phyloP scores from a whole-genome alignment of 768 basidiomycete genomes.

The Cyathus striatus region DNA sequence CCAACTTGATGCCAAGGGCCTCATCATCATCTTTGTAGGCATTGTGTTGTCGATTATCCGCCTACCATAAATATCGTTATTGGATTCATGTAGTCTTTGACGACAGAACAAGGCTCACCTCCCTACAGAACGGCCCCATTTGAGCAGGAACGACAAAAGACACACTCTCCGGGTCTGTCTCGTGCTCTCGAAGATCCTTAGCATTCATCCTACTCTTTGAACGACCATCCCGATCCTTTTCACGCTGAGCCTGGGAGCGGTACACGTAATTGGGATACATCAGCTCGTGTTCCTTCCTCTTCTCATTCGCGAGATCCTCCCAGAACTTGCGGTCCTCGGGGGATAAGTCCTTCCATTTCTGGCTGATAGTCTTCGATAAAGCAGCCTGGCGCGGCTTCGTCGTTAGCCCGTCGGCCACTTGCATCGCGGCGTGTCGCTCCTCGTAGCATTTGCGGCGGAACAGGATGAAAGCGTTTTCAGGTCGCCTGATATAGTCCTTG shows the following conservation, averaged over 20 bases:
- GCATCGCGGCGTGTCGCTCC: constrained; percentile 54
- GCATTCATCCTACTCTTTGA: too few relatives aligned
- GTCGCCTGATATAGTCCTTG: constrained; percentile 76
- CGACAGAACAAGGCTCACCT: too few relatives aligned
- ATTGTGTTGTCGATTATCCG: too few relatives aligned
- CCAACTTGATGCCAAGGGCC: too few relatives aligned
- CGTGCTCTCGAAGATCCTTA: background rate
- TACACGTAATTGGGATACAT: constrained; percentile 26
- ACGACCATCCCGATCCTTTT: background rate
- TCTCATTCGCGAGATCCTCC: constrained; percentile 74
- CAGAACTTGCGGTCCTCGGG: constrained; percentile 65
- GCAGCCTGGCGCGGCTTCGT: constrained; percentile 68
- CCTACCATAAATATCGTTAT: too few relatives aligned
- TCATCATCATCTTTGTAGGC: too few relatives aligned
- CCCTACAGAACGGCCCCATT: too few relatives aligned
- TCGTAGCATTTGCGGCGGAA: constrained; percentile 79
- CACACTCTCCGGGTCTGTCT: background rate
- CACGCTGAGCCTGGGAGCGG: background rate
- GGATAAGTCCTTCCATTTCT: constrained; percentile 4
- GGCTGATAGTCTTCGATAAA: constrained; percentile 55
- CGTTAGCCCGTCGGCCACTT: constrained; percentile 40
- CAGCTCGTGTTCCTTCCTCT: constrained; percentile 74
- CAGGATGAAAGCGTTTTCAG: constrained; percentile 81
- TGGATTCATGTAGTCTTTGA: too few relatives aligned
- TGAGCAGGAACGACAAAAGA: background rate